phyloP scores from a whole-genome alignment of 495 filamentous ascomycete species.

The Penicillium alfredii region DNA sequence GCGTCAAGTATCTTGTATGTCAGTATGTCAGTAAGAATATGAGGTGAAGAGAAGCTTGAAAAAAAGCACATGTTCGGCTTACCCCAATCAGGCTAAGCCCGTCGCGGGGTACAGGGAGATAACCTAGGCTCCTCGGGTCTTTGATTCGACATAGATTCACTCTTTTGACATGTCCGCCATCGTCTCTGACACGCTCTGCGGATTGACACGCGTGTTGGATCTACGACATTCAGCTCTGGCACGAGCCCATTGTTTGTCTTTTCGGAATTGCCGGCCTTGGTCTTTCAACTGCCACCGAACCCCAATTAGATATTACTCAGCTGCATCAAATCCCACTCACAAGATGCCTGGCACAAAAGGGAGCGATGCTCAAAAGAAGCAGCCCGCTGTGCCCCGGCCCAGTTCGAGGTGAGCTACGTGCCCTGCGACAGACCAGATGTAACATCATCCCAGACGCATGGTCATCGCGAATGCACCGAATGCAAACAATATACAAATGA shows the following conservation, averaged over 20 bases:
- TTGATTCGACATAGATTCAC: not conserved
- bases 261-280: not conserved
- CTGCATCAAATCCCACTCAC: constrained; percentile 2
- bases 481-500: too few species aligned
- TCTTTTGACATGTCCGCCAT: constrained; percentile 16
- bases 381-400: constrained; percentile 29
- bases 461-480: too few species aligned
- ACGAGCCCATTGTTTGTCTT: not conserved
- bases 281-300: constrained; percentile 1
- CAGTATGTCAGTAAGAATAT: too few species aligned
- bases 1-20: too few species aligned
- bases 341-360: constrained; percentile 19
- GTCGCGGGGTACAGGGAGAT: constrained; percentile 25
- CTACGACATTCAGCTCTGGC: not conserved
- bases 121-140: constrained; percentile 26
- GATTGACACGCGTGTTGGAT: constrained; percentile 4
- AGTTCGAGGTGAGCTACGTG: constrained; percentile 31
- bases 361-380: constrained; percentile 15
- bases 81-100: constrained; percentile 12
- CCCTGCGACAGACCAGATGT: too few species aligned
- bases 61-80: constrained; percentile 18
- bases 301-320: constrained; percentile 8
- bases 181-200: not conserved
- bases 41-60: too few species aligned
- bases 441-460: too few species aligned